Conservation (phyloP, 2,329 filamentous ascomycete genomes). For the Pyrenophora seminiperda region DNA sequence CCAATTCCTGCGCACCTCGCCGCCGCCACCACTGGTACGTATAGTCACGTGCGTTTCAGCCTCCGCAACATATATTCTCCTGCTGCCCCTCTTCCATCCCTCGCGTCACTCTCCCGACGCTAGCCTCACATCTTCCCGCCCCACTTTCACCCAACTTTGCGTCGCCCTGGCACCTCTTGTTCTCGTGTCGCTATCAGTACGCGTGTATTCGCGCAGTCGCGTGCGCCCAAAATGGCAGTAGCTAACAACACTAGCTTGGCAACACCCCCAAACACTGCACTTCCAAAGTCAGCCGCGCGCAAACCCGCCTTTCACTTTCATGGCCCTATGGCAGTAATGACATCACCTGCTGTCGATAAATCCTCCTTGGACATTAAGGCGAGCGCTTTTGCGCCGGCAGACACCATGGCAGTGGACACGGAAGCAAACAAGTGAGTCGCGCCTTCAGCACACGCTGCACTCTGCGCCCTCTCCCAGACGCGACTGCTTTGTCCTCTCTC, state of each 20-base stretch:
- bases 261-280: constrained; percentile 14
- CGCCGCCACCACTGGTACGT: constrained; percentile 39
- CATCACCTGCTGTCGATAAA: constrained; percentile 45
- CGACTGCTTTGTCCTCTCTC: constrained; percentile 9
- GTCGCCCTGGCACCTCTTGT: constrained; percentile 12
- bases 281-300: constrained; percentile 27
- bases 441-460: constrained; percentile 25
- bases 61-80: constrained; percentile 30
- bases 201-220: constrained; percentile 25
- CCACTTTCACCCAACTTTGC: constrained; percentile 21
- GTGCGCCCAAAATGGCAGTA: constrained; percentile 18
- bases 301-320: constrained; percentile 34
- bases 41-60: constrained; percentile 45
- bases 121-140: constrained; percentile 23
- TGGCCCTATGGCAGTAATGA: constrained; percentile 51
- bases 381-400: constrained; percentile 53
- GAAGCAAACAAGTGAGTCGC: constrained; percentile 65
- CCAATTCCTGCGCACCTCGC: constrained; percentile 23
- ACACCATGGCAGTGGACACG: constrained; percentile 59
- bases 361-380: constrained; percentile 57
- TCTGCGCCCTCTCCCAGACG: constrained; percentile 1
- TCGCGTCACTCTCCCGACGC: constrained; percentile 19
- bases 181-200: constrained; percentile 16
- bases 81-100: constrained; percentile 26
- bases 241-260: constrained; percentile 24